Evolutionary conservation across 2,329 filamentous ascomycete species (phyloP).

Genomic region (Seiridium cupressi): DNA sequence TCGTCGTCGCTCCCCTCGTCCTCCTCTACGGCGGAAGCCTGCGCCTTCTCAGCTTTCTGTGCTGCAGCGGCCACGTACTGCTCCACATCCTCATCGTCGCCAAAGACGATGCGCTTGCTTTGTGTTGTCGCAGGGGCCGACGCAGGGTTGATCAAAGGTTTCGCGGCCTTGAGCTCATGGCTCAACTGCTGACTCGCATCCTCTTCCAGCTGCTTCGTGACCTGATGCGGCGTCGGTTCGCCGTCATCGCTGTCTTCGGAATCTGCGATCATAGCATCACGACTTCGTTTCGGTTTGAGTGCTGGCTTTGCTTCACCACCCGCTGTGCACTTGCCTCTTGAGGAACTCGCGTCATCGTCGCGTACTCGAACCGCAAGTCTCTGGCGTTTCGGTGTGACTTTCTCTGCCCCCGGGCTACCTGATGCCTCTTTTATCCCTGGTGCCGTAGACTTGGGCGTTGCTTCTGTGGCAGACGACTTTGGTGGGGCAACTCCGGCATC

Average conservation of each 20-base stretch:
- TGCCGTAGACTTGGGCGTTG: background rate
- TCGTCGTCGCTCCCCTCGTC: constrained; percentile 49
- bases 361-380: constrained; percentile 21
- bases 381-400: constrained; percentile 11
- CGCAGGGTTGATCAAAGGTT: background rate
- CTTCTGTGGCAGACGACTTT: background rate
- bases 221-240: constrained; percentile 19
- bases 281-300: constrained; percentile 16
- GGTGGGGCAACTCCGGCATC: background rate
- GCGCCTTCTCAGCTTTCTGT: constrained; percentile 3
- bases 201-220: constrained; percentile 28
- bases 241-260: constrained; percentile 15
- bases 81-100: constrained; percentile 29
- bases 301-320: constrained; percentile 23
- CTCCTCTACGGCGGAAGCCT: constrained; percentile 13
- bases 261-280: constrained; percentile 16
- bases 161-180: constrained; percentile 14
- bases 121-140: constrained; percentile 3
- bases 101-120: constrained; percentile 28
- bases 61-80: constrained; percentile 26
- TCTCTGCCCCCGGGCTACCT: background rate
- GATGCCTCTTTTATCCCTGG: background rate
- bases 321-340: constrained; percentile 10
- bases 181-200: constrained; percentile 26
- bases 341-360: constrained; percentile 7